Base-by-base conservation (phyloP, 192 early-diverging fungal species). In the Gamsiella multidivaricata region DNA sequence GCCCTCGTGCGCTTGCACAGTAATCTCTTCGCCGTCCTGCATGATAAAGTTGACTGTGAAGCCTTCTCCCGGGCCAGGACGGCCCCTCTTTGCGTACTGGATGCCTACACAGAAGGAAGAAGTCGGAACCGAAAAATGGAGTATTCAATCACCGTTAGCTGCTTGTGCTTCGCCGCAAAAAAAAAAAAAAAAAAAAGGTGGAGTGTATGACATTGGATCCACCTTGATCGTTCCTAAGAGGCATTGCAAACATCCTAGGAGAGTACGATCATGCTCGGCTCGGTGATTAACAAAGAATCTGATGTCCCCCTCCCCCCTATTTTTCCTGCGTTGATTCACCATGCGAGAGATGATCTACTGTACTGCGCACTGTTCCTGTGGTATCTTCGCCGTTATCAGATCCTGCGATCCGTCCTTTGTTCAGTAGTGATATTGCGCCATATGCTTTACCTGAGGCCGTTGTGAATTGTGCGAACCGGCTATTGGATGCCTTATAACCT, bases 11-110 rank as follows among this genome's bases (percentile, higher is more conserved):
- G 93, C 94, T n/a, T 84, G 84, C 17, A 94, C 94, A 28, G 86
- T 82, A 29, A 91, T 86, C 55, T 86, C 84, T 61, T 95, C 91
- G 28, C 93, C 94, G 64, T 97, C 94, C 41, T 92, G 90, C 23
- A 93, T 93, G 56, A 96, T 84, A 79, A 95, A 97, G n/a, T 92
- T 94, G 39, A 98, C 74, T 22, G 47, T 17, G 45, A 78, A 68
- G 5, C 74, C 74, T 28, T 78, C 36, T 15, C 61, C 74, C 36
- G 74, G 74, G 2, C 65, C 65, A n/a, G 74, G 74, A 23, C 74
- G 74, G 7, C 65, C 65, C 6, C 28, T 37, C 54, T 78, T 78
- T 17, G 59, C 18, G 32, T 57, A 71, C 17, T 54, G 66, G 22
- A 63, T 45, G 45, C 74, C 65, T 62, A 54, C 5, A 25, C 5